A percentile compares a stretch with the other conserved stretches of the same genome.
phyloP scores from a whole-genome alignment of 2,329 filamentous ascomycete species.

The Chaetomium sp. region DNA sequence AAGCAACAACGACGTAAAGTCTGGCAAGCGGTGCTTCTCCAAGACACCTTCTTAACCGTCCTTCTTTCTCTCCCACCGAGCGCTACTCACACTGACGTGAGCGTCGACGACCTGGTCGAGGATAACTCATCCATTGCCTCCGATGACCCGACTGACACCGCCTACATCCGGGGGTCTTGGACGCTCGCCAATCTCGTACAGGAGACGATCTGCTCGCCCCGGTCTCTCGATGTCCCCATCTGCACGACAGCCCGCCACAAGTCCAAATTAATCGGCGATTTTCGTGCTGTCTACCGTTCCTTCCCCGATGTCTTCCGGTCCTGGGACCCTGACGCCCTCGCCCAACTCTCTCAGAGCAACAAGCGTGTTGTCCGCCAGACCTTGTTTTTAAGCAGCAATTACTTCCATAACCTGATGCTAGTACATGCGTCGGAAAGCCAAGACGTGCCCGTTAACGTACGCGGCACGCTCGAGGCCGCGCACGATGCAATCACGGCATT shows the following conservation, averaged over 20 bases:
- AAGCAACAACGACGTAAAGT: slow-evolving; percentile 74
- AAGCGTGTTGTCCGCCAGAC: slow-evolving; percentile 67
- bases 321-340: slow-evolving; percentile 56
- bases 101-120: slow-evolving; percentile 65
- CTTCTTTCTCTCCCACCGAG: slow-evolving; percentile 70
- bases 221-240: slow-evolving; percentile 67
- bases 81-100: slow-evolving; percentile 73
- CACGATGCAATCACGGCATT: slow-evolving; percentile 69
- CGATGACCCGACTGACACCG: slow-evolving; percentile 58
- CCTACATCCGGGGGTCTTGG: slow-evolving; percentile 72
- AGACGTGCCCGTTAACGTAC: slow-evolving; percentile 58
- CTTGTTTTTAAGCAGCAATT: slow-evolving; percentile 73
- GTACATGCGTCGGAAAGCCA: slow-evolving; percentile 65
- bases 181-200: slow-evolving; percentile 72
- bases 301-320: slow-evolving; percentile 66
- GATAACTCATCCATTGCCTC: slow-evolving; percentile 52
- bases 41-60: slow-evolving; percentile 76
- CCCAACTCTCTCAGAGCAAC: slow-evolving; percentile 50
- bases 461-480: slow-evolving; percentile 66
- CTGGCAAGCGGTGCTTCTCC: slow-evolving; percentile 74
- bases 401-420: slow-evolving; percentile 76
- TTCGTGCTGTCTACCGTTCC: slow-evolving; percentile 63
- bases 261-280: slow-evolving; percentile 61
- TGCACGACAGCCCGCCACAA: slow-evolving; percentile 63
- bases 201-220: slow-evolving; percentile 66